Evolutionary conservation across 768 basidiomycete genomes (phyloP), one percentile per base, ranked within the genome.

Genomic region (Russula ochroleuca): DNA sequence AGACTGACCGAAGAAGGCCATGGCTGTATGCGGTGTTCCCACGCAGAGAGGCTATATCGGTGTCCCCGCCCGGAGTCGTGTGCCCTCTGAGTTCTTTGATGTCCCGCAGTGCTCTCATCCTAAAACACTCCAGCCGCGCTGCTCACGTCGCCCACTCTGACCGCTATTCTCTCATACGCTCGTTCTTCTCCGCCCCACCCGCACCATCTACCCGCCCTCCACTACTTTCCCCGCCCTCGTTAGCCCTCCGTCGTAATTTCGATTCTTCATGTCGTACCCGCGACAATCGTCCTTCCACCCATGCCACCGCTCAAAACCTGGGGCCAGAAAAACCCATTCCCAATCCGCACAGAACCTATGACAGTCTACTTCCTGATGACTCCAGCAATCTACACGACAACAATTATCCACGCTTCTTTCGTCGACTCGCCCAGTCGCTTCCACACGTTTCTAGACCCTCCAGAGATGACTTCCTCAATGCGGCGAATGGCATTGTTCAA

Each of bases 401-500:
- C 57, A 82, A 89, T 69, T 94, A 94, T 71, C 84, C 93, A 3
- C 81, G 78, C n/a, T 87, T 92, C 70, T 89, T 92, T 69, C 86
- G 85, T 47, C 81, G 85, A n/a, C 80, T 94, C 9, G 91, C 91
- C 0, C 73, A 83, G 66, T 88, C 89, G 31, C 78, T 94, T 23
- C 93, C 92, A 5, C 87, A 86, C 70, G 78, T 84, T 53, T 86
- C 85, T 66, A 79, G 88, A 41, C 96, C 94, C 0, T 91, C 92
- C 0, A 84, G 87, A 48, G 94, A 97, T 50, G 92, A 98, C 72
- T 87, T 98, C 63, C 80, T 98, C 40, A 84, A 83, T 21, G 88
- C 92, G 4, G 87, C 95, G 4, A 89, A 82, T 35, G 86, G 88
- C n/a, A 94, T 95, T 73, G 94, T 94, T 87, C 84, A 96, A 68